Percentiles rank a stretch among this genome's conserved stretches.
phyloP scores from a whole-genome alignment of 2,329 filamentous ascomycete genomes.

The Fusarium sp. region DNA sequence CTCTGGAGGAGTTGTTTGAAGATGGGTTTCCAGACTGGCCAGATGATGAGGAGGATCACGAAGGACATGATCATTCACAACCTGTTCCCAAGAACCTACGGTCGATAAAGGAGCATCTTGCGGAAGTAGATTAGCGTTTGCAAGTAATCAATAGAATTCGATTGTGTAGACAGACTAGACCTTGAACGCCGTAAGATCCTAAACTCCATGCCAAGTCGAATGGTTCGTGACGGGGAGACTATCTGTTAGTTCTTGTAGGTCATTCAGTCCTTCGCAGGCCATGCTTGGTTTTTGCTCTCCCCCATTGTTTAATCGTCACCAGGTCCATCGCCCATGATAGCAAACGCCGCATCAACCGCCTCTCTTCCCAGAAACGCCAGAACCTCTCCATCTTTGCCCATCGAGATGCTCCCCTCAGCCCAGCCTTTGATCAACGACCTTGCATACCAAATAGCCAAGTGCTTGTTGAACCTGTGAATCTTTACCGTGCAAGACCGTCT shows the following conservation, averaged over 20 bases:
- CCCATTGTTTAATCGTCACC: not conserved
- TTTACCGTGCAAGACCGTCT: conserved; percentile 38
- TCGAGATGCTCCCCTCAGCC: conserved; percentile 40
- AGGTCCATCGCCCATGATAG: conserved; percentile 34
- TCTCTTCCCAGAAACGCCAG: conserved; percentile 40
- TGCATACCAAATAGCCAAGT: conserved; percentile 46
- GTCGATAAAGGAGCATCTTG: conserved; percentile 37
- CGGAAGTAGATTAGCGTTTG: conserved; percentile 32
- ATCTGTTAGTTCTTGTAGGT: not conserved
- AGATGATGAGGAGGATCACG: conserved; percentile 48
- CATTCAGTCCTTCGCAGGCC: too few relatives aligned
- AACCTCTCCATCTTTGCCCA: conserved; percentile 33
- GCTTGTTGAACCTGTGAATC: conserved; percentile 46
- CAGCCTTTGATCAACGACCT: conserved; percentile 39
- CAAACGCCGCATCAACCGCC: conserved; percentile 32
- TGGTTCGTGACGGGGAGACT: not conserved
- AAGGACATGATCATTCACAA: conserved; percentile 39
- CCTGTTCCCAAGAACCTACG: conserved; percentile 7
- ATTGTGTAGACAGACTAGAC: not conserved
- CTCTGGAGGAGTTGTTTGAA: conserved; percentile 61
- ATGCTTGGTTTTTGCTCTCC: not conserved
- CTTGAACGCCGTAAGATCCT: not conserved
- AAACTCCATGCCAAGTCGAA: not conserved
- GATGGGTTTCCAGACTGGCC: conserved; percentile 68
- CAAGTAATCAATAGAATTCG: not conserved